phyloP scores from a whole-genome alignment of 2,329 filamentous ascomycete species.

The Fusarium denticulatum region DNA sequence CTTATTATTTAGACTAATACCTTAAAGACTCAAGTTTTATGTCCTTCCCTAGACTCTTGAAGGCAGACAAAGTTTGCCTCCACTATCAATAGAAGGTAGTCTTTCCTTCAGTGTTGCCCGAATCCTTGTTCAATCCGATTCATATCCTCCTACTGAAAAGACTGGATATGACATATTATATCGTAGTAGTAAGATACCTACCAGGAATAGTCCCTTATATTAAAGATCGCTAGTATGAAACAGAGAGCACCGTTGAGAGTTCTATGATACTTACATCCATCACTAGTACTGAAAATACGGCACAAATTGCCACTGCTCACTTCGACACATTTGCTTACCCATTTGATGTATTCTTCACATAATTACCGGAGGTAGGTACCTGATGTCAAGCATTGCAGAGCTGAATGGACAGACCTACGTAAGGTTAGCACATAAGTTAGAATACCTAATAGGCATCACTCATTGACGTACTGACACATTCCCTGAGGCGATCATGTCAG shows the following conservation, averaged over 20 bases:
- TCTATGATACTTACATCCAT: constrained; percentile 14
- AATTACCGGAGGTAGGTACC: neutral
- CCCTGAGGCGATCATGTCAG: constrained; percentile 7
- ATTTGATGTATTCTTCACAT: neutral
- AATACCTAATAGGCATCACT: constrained; percentile 4
- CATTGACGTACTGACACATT: constrained; percentile 21
- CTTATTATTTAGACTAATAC: neutral
- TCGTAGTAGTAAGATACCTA: neutral
- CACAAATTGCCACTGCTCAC: constrained; percentile 9
- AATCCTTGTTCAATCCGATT: neutral
- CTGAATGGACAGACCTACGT: neutral
- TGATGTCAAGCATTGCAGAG: neutral
- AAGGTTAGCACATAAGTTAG: neutral
- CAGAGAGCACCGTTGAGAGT: neutral
- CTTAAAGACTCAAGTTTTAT: neutral
- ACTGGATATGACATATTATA: neutral
- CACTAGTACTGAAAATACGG: neutral
- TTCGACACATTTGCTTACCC: neutral
- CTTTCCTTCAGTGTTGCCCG: neutral
- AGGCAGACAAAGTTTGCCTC: neutral
- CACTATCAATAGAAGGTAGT: neutral
- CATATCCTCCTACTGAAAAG: neutral
- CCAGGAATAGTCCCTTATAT: neutral
- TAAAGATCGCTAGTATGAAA: neutral
- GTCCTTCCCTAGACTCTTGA: neutral